Evolutionary conservation across 805 yeast species (phyloP), one percentile per base, ranked within the genome.

Genomic region (Millerozyma acaciae): DNA sequence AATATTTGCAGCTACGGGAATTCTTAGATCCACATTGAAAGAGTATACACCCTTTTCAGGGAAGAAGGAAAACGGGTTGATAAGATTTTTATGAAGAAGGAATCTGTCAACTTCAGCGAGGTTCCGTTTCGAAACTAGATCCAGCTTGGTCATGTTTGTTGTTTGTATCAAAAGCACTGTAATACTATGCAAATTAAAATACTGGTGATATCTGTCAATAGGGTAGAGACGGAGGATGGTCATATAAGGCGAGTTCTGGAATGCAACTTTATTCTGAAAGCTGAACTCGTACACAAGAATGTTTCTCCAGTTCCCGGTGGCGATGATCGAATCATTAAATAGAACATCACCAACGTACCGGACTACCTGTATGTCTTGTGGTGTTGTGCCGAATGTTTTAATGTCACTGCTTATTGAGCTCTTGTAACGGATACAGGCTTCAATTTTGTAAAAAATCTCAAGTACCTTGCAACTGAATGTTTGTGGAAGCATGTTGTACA

Each of bases 241-340:
- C 6, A 10, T 14, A 21, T 32, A 45, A 1, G 39, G 38, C 6
- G 20, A 12, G 12, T 37, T 36, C 15, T 42, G 49, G 17, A 40
- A 42, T 6, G 46, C 47, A 9, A 46, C 26, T 21, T 45, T 42
- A 33, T 36, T 37, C 23, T 37, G 49, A 21, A 39, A 34, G 13
- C 32, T 27, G 21, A 42, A 42, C 24, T 47, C 49, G 26, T 47
- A 47, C 8, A 44, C 33, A 4, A 48, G 30, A 10, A 44, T 16
- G 20, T 41, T 34, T 24, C 50, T 26, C 52, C 52, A 48, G 28
- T 43, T 44, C 2, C 52, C 52, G 2, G 44, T 32, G n/a, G 42
- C 46, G 18, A 40, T 30, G 6, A 47, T 25, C 8, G 48, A 38
- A 16, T 31, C 37, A n/a, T 16, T 20, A 12, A 16, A 25, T 9